Percentiles rank a stretch among this genome's conserved stretches.
Evolutionary conservation across 768 basidiomycete genomes (phyloP).

Genomic region (Infundibulicybe gibba): DNA sequence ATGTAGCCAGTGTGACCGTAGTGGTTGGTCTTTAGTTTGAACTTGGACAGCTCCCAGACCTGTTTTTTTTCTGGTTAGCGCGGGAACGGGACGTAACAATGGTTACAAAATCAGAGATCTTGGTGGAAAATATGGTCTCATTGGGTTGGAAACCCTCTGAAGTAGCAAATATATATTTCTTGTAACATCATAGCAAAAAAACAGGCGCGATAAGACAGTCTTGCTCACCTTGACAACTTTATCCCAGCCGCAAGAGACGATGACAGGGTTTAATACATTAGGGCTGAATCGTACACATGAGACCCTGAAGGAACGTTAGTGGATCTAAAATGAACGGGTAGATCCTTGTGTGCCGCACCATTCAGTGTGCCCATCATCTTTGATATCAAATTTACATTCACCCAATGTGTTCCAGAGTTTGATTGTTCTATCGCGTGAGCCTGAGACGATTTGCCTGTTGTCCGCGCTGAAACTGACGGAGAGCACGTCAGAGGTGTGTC

Average conservation of each 20-base stretch:
- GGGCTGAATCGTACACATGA: slow-evolving; percentile 99
- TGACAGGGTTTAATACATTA: slow-evolving; percentile 95
- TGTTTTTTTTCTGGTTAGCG: slow-evolving; percentile 25
- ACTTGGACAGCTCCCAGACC: slow-evolving; percentile 99
- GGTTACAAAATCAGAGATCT: slow-evolving; percentile 63
- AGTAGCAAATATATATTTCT: slow-evolving; percentile 79
- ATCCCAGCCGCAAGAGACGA: slow-evolving; percentile 99
- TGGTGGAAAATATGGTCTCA: slow-evolving; percentile 80
- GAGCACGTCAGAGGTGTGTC: slow-evolving; percentile 96
- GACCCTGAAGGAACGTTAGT: slow-evolving; percentile 59
- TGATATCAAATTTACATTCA: slow-evolving; percentile 99
- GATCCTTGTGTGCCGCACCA: slow-evolving; percentile 47
- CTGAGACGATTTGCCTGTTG: slow-evolving; percentile 99
- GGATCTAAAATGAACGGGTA: slow-evolving; percentile 11
- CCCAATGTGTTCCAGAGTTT: slow-evolving; percentile 99
- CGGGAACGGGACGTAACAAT: not conserved
- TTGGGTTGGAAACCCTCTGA: slow-evolving; percentile 64
- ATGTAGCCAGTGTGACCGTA: slow-evolving; percentile 99
- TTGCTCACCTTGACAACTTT: slow-evolving; percentile 95
- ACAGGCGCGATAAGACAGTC: slow-evolving; percentile 4
- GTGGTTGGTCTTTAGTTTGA: slow-evolving; percentile 99
- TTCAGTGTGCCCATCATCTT: slow-evolving; percentile 97
- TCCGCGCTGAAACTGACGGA: slow-evolving; percentile 99
- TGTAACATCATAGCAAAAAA: slow-evolving; percentile 31
- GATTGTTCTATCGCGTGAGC: slow-evolving; percentile 94